phyloP scores from a whole-genome alignment of 257 asterid genomes.

The Solanum raphanifolium region DNA sequence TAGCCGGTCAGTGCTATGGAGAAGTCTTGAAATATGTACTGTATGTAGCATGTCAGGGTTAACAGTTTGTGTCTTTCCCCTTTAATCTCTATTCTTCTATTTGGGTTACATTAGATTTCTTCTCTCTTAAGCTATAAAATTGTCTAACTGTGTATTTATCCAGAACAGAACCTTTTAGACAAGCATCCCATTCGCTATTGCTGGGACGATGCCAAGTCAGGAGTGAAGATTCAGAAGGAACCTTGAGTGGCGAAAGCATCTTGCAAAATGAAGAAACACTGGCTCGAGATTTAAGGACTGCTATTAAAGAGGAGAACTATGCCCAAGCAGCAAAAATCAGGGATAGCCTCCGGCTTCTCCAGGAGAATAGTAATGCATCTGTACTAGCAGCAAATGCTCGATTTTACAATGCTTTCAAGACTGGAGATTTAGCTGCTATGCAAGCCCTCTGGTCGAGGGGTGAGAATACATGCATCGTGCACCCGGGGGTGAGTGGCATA shows the following conservation, averaged over 20 bases:
- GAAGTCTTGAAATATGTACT: neutral
- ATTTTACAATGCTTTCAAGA: constrained; percentile 73
- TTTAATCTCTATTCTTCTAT: neutral
- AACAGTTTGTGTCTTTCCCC: neutral
- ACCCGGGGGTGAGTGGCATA: constrained; percentile 96
- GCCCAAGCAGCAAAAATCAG: constrained; percentile 82
- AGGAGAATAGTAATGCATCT: constrained; percentile 75
- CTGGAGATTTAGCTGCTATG: constrained; percentile 77
- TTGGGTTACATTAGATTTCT: neutral
- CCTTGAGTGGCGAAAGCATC: constrained; percentile 75
- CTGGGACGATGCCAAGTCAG: constrained; percentile 39
- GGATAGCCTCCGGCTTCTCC: constrained; percentile 78
- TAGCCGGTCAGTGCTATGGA: neutral
- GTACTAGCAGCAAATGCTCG: constrained; percentile 77
- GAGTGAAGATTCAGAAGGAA: constrained; percentile 70
- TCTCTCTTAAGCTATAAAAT: neutral
- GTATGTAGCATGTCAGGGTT: neutral
- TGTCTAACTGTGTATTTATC: constrained; percentile 24
- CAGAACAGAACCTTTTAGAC: constrained; percentile 44
- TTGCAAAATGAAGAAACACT: constrained; percentile 55
- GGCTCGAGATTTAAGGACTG: constrained; percentile 61
- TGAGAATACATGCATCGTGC: constrained; percentile 77
- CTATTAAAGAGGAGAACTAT: constrained; percentile 78
- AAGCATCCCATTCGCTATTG: constrained; percentile 33
- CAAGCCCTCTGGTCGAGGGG: constrained; percentile 80